These are phyloP conservation scores for Hypoxylon sp. DNA, from an alignment of 2,329 filamentous ascomycete species.

Conservation along the genomic window DNA sequence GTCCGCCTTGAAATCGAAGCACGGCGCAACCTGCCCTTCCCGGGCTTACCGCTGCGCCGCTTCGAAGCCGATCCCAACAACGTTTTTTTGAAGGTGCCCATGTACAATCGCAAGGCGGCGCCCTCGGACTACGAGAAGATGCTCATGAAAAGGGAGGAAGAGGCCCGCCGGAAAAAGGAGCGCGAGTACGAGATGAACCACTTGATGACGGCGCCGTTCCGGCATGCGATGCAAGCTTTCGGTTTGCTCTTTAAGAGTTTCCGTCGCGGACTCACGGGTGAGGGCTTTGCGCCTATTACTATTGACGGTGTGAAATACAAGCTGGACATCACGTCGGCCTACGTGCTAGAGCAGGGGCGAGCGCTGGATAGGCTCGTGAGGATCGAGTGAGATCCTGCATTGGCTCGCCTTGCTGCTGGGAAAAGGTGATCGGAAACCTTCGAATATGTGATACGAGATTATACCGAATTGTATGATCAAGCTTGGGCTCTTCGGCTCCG, in stretches of 20 bases:
- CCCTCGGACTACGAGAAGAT: conserved; percentile 48
- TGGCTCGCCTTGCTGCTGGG: conserved; percentile 28
- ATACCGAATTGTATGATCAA: conserved; percentile 4
- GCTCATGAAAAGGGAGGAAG: conserved; percentile 54
- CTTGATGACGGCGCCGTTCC: conserved; percentile 69
- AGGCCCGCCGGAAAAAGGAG: conserved; percentile 55
- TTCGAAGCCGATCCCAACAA: conserved; percentile 56
- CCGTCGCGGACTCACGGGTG: conserved; percentile 66
- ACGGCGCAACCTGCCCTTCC: conserved; percentile 60
- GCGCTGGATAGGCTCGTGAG: conserved; percentile 68
- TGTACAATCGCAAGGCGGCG: conserved; percentile 48
- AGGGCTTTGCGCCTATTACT: conserved; percentile 67
- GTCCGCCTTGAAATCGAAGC: conserved; percentile 67
- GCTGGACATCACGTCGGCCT: conserved; percentile 69
- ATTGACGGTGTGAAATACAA: conserved; percentile 66
- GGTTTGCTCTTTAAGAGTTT: conserved; percentile 60
- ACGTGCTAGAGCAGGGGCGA: conserved; percentile 70
- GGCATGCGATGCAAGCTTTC: conserved; percentile 61
- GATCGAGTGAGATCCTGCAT: conserved; percentile 49
- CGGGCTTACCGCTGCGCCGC: conserved; percentile 61
- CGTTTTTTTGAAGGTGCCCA: conserved; percentile 55
- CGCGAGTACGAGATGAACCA: conserved; percentile 67
- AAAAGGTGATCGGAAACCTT: conserved; percentile 1
- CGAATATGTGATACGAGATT: conserved; percentile 8
- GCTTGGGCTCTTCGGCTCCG: neutral